These are phyloP conservation scores for Trypanosoma congolense DNA, from an alignment of 208 protist genomes.

Conservation along the genomic window DNA sequence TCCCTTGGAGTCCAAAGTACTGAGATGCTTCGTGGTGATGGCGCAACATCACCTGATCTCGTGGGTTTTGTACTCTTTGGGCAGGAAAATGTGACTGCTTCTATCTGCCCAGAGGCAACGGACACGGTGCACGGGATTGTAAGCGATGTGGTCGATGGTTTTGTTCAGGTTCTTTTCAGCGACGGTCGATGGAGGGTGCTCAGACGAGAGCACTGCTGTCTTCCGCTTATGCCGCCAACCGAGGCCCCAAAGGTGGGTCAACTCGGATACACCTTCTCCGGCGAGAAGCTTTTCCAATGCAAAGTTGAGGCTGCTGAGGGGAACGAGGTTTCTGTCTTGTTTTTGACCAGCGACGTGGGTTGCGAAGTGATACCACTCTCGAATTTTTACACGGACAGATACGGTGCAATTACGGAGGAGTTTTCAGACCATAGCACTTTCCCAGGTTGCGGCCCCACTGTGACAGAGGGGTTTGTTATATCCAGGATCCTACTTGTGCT, in stretches of 20 bases:
- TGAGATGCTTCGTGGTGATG: conserved; percentile 7
- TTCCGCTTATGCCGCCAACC: conserved; percentile 49
- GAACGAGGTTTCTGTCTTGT: conserved; percentile 30
- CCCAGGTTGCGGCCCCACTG: conserved; percentile 32
- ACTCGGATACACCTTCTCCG: conserved; percentile 66
- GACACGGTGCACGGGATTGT: conserved; percentile 32
- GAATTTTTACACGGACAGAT: conserved; percentile 48
- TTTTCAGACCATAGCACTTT: conserved; percentile 35
- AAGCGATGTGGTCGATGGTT: conserved; percentile 43
- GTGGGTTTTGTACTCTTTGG: conserved; percentile 80
- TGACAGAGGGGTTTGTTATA: conserved; percentile 81
- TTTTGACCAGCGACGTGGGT: conserved; percentile 30
- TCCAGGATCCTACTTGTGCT: conserved; percentile 80
- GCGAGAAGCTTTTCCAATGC: conserved; percentile 61
- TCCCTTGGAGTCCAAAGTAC: conserved; percentile 48
- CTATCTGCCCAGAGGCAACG: conserved; percentile 57
- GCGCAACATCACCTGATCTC: conserved; percentile 15
- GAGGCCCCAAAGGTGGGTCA: conserved; percentile 8
- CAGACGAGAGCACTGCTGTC: conserved; percentile 68
- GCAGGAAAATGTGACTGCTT: conserved; percentile 43
- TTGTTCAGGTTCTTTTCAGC: conserved; percentile 36
- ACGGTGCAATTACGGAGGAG: conserved; percentile 51
- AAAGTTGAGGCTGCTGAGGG: conserved; percentile 34
- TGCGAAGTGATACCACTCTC: conserved; percentile 30
- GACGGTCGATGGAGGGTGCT: conserved; percentile 36